Evolutionary conservation across 371 early-diverging fungal species (phyloP), one percentile per base, ranked within the genome.

Genomic region (Mucor piriformis): DNA sequence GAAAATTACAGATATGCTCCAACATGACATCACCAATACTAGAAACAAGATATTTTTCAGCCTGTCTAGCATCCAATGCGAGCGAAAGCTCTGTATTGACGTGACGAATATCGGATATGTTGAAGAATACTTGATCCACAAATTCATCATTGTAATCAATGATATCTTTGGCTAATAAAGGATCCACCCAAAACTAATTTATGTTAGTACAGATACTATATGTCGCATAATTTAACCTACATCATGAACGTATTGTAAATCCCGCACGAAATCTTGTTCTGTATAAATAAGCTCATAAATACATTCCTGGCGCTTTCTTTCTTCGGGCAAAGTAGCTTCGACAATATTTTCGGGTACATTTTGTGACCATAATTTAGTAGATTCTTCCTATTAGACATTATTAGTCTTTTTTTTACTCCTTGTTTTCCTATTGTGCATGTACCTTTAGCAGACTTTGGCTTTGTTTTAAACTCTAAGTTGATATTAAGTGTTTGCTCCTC

Each of bases 231-330:
- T 12, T 18, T 25, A 16, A 40, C 48, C 69, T 43, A 74, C 76
- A 58, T 81, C 77, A 59, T 94, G 92, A 15, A 79, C 38, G 24
- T 77, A 64, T 8, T 18, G 23, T 40, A 80, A 33, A 59, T 96
- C 96, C 25, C 83, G 80, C 15, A 95, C 92, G 77, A 89, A 96
- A 67, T 94, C 92, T 62, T 85, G 84, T 66, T 95, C 95, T 3
- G 91, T 92, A 52, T 91, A 83, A 33, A 96, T 88, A 44, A 95
- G 59, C 72, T 96, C 96, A 65, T 86, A 95, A 54, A 96, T 91
- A 44, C 86, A 86, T 66, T 96, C 95, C 66, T 96, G 96, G 0
- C 96, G 84, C 60, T 86, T 90, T 59, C 82, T 83, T 70, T 96
- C 96, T 42, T 82, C 63, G 12, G 82, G 71, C 12, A 87, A 84